phyloP scores from a whole-genome alignment of 805 yeast genomes.

The Ogataea kodamae region DNA sequence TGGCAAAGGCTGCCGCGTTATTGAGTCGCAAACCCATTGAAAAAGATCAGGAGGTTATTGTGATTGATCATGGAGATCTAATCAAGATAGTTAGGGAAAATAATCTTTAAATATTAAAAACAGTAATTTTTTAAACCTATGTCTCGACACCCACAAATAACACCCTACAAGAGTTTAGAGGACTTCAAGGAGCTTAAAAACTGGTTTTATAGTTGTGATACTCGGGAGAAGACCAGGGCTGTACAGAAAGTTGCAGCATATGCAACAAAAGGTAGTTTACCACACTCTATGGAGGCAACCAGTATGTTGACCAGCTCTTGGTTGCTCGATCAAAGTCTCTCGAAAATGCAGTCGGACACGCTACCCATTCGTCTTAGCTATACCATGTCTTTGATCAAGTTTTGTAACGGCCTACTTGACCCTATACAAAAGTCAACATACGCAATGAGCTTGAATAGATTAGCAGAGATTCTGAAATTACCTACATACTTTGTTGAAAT shows the following conservation, averaged over 20 bases:
- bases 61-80: conserved; percentile 21
- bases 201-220: conserved; percentile 43
- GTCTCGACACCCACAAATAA: conserved; percentile 30
- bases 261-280: conserved; percentile 58
- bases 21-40: conserved; percentile 23
- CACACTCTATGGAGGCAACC: conserved; percentile 72
- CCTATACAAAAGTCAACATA: conserved; percentile 75
- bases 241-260: conserved; percentile 51
- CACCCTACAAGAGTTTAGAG: conserved; percentile 34
- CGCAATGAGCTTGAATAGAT: conserved; percentile 72
- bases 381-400: conserved; percentile 72
- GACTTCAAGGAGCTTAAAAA: conserved; percentile 46
- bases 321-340: conserved; percentile 38
- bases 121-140: conserved; percentile 2
- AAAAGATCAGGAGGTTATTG: conserved; percentile 25
- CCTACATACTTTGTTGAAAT: conserved; percentile 86
- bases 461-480: conserved; percentile 66
- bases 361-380: conserved; percentile 49
- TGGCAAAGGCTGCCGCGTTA: conserved; percentile 46
- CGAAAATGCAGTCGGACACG: conserved; percentile 25
- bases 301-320: conserved; percentile 51
- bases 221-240: conserved; percentile 39
- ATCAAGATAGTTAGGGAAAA: conserved; percentile 19
- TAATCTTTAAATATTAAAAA: conserved; percentile 1
- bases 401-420: conserved; percentile 89